phyloP scores from a whole-genome alignment of 768 basidiomycete species.

The Termitomyces titanicus region DNA sequence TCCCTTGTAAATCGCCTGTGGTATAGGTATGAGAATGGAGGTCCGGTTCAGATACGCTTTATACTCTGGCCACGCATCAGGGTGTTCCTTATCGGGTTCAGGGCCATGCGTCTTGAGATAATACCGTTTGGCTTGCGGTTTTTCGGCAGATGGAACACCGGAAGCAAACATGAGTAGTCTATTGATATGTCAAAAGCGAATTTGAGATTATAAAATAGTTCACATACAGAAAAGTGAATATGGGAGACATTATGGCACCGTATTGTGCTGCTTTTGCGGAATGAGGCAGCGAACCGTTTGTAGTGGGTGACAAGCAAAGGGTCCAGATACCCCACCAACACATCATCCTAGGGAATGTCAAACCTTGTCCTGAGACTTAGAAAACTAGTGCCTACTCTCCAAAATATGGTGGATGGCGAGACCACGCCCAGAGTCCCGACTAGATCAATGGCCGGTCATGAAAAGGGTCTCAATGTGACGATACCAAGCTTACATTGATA shows the following conservation, averaged over 20 bases:
- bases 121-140: conserved; percentile 58
- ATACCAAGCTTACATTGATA: neutral
- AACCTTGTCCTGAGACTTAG: neutral
- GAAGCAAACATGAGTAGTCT: conserved; percentile 58
- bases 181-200: neutral
- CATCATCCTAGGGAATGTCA: conserved; percentile 37
- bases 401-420: conserved; percentile 2
- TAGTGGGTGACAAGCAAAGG: conserved; percentile 54
- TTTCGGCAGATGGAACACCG: conserved; percentile 68
- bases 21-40: neutral
- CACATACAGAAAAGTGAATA: neutral
- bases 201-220: neutral
- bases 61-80: neutral
- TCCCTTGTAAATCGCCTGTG: neutral
- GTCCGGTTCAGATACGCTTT: neutral
- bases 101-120: conserved; percentile 49
- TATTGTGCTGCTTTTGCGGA: conserved; percentile 53
- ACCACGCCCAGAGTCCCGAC: conserved; percentile 1
- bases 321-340: conserved; percentile 71
- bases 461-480: neutral
- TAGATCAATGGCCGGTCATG: neutral
- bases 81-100: conserved; percentile 3
- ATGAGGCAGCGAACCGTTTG: conserved; percentile 36
- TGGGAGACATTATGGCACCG: conserved; percentile 22
- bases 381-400: neutral